These are phyloP conservation scores for Eucalyptus brandiana DNA, from an alignment of 345 rosid genomes.

Conservation along the genomic window DNA sequence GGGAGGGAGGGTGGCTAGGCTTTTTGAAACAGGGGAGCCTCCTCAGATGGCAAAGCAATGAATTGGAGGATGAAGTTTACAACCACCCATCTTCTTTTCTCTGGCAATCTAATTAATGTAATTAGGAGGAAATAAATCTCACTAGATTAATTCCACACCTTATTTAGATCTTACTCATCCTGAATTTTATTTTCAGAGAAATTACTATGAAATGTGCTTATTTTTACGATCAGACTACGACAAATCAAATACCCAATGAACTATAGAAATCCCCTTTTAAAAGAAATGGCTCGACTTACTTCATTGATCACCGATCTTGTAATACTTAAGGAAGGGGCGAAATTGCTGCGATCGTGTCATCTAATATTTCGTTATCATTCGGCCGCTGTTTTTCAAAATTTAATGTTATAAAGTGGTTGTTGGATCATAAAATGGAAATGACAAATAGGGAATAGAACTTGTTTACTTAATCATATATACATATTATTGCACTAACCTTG, in stretches of 20 bases:
- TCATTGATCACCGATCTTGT: neutral
- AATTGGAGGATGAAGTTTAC: neutral
- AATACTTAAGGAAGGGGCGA: neutral
- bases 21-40: neutral
- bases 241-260: neutral
- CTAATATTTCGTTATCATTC: neutral
- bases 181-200: neutral
- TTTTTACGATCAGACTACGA: neutral
- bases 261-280: neutral
- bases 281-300: accelerated
- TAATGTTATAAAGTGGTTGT: too few relatives aligned
- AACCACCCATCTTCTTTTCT: neutral
- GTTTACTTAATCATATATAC: too few relatives aligned
- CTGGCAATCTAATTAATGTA: neutral
- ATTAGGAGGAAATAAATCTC: neutral
- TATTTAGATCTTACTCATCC: neutral
- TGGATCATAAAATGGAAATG: too few relatives aligned
- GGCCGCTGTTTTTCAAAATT: too few relatives aligned
- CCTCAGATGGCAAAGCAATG: neutral
- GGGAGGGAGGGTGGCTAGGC: neutral
- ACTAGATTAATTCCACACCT: neutral
- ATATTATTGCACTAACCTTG: too few relatives aligned
- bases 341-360: accelerated
- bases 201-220: neutral
- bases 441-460: too few relatives aligned